Base-by-base conservation (phyloP, 352 stramenopile genomes). In the Pythium vanterpoolii region DNA sequence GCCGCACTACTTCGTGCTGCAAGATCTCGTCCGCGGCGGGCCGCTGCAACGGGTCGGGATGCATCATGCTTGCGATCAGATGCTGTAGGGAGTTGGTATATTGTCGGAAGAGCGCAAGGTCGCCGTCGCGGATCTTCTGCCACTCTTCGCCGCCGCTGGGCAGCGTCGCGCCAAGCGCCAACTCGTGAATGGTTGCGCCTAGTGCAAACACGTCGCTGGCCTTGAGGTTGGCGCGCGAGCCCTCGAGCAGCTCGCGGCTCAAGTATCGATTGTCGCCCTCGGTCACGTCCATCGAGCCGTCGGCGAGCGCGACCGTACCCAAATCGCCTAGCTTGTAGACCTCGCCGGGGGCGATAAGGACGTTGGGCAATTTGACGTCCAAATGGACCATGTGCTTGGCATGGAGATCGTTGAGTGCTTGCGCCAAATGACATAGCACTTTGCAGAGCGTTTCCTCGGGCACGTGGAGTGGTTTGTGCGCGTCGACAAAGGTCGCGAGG, bases 21-120 rank as follows among this genome's bases (percentile, higher is more conserved):
- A 95, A 38, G 42, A 95, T 95, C 54, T 95, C 85, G 51, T 90
- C 81, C 28, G 85, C 83, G 4, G 86, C 74, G 39, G 85, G 85
- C 21, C 85, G 79, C 51, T 92, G 81, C 39, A 93, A 67, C n/a
- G 81, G 81, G 44, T 95, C 85, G 14, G 83, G 85, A 58, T 95
- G 85, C 85, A 95, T 88, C 85, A 95, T 92, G 58, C 74, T 89
- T 23, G 79, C 80, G 47, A 93, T 90, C 42, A 95, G 58, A 53
- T 95, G 83, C 74, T 93, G 85, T 36, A 95, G 68, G 38, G 85
- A 92, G 72, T 90, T 94, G 24, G 85, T 92, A 67, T 94, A 94
- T 66, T 94, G 80, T 71, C 84, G 71, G 56, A 93, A 93, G 62
- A 93, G 85, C 21, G 72, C 64, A 19, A 95, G 68, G 62, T 95